phyloP scores from a whole-genome alignment of 139 green algal species.

The Pseudopediastrum boryanum region DNA sequence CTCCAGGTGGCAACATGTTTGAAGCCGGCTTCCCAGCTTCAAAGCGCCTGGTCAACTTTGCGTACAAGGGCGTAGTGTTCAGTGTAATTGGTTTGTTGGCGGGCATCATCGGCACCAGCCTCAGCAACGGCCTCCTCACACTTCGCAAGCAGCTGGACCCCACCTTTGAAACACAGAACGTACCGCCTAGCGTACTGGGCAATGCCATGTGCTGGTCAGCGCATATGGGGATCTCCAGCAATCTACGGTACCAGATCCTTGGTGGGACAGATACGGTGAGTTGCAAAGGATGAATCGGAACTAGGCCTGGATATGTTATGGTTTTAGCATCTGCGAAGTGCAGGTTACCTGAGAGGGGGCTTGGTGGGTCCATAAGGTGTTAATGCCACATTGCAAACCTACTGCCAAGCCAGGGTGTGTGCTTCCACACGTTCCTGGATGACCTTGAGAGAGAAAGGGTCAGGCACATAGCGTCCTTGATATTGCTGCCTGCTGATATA shows the following conservation, averaged over 20 bases:
- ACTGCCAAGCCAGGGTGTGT: too few species aligned
- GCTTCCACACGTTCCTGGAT: too few species aligned
- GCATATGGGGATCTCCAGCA: slow-evolving; percentile 95
- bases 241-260: slow-evolving; percentile 93
- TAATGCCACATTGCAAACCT: too few species aligned
- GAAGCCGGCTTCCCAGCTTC: slow-evolving; percentile 74
- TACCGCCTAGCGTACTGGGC: slow-evolving; percentile 77
- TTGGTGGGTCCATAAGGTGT: too few species aligned
- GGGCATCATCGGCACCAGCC: slow-evolving; percentile 80
- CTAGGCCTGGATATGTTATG: too few species aligned
- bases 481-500: too few species aligned
- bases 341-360: too few species aligned
- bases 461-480: too few species aligned
- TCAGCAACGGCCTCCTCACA: slow-evolving; percentile 85
- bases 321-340: too few species aligned
- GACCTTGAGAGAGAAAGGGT: too few species aligned
- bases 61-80: slow-evolving; percentile 72
- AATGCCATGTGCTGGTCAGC: slow-evolving; percentile 89
- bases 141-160: slow-evolving; percentile 74
- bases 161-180: slow-evolving; percentile 78
- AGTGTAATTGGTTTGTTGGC: slow-evolving; percentile 34
- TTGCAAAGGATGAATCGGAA: too few species aligned
- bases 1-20: slow-evolving; percentile 90
- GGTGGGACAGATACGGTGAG: slow-evolving; percentile 89
- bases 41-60: slow-evolving; percentile 76